Base-by-base conservation (phyloP, 176 grass and related monocot species). In the Hyparrhenia diplandra region DNA sequence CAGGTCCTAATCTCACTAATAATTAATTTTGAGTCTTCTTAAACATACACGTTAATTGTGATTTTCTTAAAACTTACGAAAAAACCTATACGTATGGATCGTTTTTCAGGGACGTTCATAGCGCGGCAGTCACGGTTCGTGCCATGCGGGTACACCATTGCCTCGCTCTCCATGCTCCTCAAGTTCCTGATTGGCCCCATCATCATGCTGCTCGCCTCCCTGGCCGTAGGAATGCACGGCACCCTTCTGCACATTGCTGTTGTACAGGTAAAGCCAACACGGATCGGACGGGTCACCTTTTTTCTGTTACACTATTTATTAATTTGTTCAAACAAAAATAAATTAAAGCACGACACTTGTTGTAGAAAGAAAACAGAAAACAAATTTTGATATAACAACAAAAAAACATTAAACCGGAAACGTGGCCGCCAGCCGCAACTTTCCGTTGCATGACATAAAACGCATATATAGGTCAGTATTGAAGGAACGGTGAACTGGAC, bases 21-120 rank as follows among this genome's bases (percentile, higher is more conserved):
- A 55, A 23, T 11, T 57, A 57, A 21, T 41, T 63, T 77, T 8
- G 57, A 77, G 25, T 18, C 39, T 60, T n/a, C 1, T 9, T 37
- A 20, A 73, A 52, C 45, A 21, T 51, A 32, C 43, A 21, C 42
- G 28, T 32, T 28, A 24, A 74, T 23, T 21, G 20, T 43, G 30
- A 68, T 29, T 52, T 41, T 6, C 59, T 11, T 11, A n/a, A 45
- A 18, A 36, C 37, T 67, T 20, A 49, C 14, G 46, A n/a, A n/a
- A 16, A 32, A 76, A 61, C 18, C 5, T 3, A n/a, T n/a, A n/a
- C n/a, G 3, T 17, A 0, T 0, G 0, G 17, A 29, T 25, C 4
- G 11, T n/a, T 45, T 77, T 77, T 10, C 85, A 94, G 95, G 95
- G 10, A 94, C 88, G 21, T 98, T 98, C 74, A 94, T 98, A 60